A percentile compares a stretch with the other conserved stretches of the same genome.
Evolutionary conservation across 768 basidiomycete genomes (phyloP).

Genomic region (Multifurca ochricompacta): DNA sequence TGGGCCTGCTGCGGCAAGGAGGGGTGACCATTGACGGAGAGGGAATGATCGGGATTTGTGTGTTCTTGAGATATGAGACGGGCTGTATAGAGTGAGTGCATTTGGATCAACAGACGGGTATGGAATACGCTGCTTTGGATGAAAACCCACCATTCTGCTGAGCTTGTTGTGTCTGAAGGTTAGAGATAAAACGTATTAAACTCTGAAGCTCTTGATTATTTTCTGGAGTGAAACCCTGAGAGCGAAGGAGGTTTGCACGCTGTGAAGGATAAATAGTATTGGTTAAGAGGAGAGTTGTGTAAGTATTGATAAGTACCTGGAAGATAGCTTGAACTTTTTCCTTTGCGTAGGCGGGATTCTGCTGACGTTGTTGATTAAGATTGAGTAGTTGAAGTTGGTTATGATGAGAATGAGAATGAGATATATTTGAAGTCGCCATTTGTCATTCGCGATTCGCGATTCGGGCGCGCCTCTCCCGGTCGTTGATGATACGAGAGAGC

Average conservation of each 20-base stretch:
- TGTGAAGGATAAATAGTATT: conserved; percentile 19
- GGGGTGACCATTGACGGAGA: conserved; percentile 45
- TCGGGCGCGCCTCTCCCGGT: conserved; percentile 22
- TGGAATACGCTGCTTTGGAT: not conserved
- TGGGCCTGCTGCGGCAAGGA: conserved; percentile 23
- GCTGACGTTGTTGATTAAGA: conserved; percentile 15
- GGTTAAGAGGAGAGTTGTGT: not conserved
- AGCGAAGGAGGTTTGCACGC: conserved; percentile 38
- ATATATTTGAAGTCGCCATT: conserved; percentile 26
- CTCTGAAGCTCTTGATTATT: conserved; percentile 36
- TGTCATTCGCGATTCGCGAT: conserved; percentile 19
- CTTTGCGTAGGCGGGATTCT: conserved; percentile 13
- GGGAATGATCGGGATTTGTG: conserved; percentile 19
- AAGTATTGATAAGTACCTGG: conserved; percentile 24
- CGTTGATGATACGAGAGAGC: no score
- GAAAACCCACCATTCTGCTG: conserved; percentile 24
- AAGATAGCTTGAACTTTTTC: conserved; percentile 26
- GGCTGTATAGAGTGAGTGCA: not conserved
- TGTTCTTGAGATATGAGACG: conserved; percentile 19
- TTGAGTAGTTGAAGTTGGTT: conserved; percentile 20
- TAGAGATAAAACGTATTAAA: conserved; percentile 33
- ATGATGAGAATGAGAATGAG: conserved; percentile 22
- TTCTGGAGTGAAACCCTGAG: conserved; percentile 40
- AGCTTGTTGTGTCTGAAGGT: conserved; percentile 33
- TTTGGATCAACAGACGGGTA: not conserved